Evolutionary conservation across 805 yeast genomes (phyloP).

Genomic region (Ogataea corticis): DNA sequence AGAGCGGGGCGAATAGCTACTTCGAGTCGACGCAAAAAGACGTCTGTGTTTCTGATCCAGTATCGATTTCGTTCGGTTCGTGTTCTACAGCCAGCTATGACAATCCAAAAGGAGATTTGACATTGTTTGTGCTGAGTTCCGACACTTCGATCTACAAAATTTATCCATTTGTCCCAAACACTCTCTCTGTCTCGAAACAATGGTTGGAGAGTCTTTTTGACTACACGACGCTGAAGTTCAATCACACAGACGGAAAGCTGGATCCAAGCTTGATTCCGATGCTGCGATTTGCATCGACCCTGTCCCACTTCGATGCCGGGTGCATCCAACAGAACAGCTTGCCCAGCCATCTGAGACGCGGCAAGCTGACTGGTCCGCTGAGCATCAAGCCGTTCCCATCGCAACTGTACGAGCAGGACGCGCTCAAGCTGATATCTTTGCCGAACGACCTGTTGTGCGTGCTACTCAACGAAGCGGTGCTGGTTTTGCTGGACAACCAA

Average conservation of each 20-base stretch:
- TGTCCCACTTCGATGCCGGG: constrained; percentile 17
- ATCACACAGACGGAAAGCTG: constrained; percentile 21
- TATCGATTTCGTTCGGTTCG: constrained; percentile 49
- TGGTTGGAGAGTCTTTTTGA: constrained; percentile 33
- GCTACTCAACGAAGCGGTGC: constrained; percentile 22
- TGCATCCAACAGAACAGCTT: constrained; percentile 10
- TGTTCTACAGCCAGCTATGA: constrained; percentile 15
- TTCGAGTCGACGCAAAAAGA: constrained; percentile 13
- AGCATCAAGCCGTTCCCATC: constrained; percentile 55
- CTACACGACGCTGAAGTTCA: constrained; percentile 23
- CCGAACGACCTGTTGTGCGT: constrained; percentile 28
- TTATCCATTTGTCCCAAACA: constrained; percentile 62
- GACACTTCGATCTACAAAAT: constrained; percentile 63
- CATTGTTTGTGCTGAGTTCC: constrained; percentile 50
- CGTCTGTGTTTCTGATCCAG: constrained; percentile 32
- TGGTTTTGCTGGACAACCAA: constrained; percentile 24
- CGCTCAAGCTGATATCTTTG: constrained; percentile 31
- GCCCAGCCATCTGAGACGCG: constrained; percentile 21
- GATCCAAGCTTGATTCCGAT: constrained; percentile 17
- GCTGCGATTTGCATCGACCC: constrained; percentile 26
- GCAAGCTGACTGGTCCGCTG: constrained; percentile 49
- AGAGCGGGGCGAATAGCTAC: constrained; percentile 24
- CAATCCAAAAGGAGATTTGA: constrained; percentile 44
- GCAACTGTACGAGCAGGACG: constrained; percentile 47
- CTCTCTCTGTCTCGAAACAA: constrained; percentile 37